phyloP scores from a whole-genome alignment of 768 basidiomycete species.

The Psilocybe sp. region DNA sequence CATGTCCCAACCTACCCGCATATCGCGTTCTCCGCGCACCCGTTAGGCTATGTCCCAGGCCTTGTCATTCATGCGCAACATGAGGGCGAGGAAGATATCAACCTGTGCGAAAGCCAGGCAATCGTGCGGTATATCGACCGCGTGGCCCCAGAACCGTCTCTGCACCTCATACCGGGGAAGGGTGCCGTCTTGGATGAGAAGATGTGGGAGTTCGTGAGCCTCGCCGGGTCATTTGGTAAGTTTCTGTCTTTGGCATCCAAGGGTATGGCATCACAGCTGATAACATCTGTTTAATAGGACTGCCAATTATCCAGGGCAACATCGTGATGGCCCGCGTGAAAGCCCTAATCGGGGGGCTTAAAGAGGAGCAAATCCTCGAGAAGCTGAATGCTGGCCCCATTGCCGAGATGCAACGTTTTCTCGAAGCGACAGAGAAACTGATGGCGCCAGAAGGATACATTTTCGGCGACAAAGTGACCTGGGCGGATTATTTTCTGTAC shows the following conservation, averaged over 20 bases:
- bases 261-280: too few species aligned
- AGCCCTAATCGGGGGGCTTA: too few species aligned
- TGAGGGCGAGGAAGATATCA: conserved; percentile 18
- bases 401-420: conserved; percentile 18
- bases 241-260: too few species aligned
- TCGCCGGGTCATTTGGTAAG: conserved; percentile 27
- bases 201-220: conserved; percentile 32
- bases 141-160: conserved; percentile 23
- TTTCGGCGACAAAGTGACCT: conserved; percentile 25
- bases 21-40: conserved; percentile 24
- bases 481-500: conserved; percentile 32
- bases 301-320: not conserved
- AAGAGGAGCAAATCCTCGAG: too few species aligned
- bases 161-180: conserved; percentile 17
- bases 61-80: conserved; percentile 25
- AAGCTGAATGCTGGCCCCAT: conserved; percentile 15
- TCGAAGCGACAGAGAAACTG: conserved; percentile 22
- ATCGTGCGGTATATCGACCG: conserved; percentile 30
- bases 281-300: not conserved
- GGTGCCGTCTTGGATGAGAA: conserved; percentile 23
- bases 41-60: conserved; percentile 30
- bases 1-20: conserved; percentile 22
- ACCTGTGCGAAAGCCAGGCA: conserved; percentile 30
- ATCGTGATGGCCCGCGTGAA: too few species aligned
- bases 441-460: conserved; percentile 22